Evolutionary conservation across 257 asterid species (phyloP), one percentile per base, ranked within the genome.

Genomic region (Linaria vulgaris): DNA sequence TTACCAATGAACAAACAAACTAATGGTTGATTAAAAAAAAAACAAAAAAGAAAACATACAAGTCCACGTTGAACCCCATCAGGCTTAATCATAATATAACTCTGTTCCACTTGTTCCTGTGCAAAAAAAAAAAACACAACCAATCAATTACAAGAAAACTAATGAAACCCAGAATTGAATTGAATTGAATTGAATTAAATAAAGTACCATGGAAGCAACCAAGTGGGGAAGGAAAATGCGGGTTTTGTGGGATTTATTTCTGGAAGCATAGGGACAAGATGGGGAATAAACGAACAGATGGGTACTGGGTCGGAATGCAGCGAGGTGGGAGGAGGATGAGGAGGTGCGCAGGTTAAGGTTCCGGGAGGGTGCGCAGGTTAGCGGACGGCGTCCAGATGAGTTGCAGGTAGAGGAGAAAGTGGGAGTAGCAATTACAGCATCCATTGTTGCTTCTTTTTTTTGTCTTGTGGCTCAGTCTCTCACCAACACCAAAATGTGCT

Each of bases 1-100:
- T 57, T 11, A 48, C 47, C 6, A 23, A 55, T 15, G 52, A 63
- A 31, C 13, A 34, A 54, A 30, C 58, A 54, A 14, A 72, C 63
- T 27, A 7, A 64, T 6, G 24, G 34, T 27, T 2, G 34, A 27
- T n/a, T 24, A 1, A n/a, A 11, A 9, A 58, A 24, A 19, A 17
- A n/a, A n/a, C n/a, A n/a, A n/a, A n/a, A n/a, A n/a, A 22, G 12
- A 61, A 61, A 67, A 10, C 92, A 72, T 69, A 88, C 98, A 61
- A 91, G 96, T 15, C 95, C 95, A 61, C 96, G 90, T 30, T 91
- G 98, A 69, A 91, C 88, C n/a, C 98, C 98, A 61, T 91, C 98
- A 6, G 98, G 96, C 80, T 88, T 91, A 67, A 91, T 82, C 98
- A 91, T 91, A 43, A 91, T 85, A 56, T 91, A 91, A 61, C 84